Evolutionary conservation across 169 alveolate genomes (phyloP).

Genomic region (Fabrea salina): DNA sequence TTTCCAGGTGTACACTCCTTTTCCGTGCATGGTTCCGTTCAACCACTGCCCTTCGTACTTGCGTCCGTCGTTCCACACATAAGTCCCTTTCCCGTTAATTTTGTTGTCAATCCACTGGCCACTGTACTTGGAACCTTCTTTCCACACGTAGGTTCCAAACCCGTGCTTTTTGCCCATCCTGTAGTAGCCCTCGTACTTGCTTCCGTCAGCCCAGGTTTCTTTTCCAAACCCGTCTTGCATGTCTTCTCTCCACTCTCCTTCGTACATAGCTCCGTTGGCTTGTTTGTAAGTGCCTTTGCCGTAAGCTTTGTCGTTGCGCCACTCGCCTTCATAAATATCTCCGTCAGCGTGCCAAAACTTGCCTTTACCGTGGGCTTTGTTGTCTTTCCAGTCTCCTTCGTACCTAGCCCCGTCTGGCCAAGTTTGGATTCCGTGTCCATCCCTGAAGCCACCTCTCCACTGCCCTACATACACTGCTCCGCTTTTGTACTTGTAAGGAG

Average conservation of each 20-base stretch:
- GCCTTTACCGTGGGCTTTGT: conserved; percentile 64
- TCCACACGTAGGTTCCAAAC: conserved; percentile 43
- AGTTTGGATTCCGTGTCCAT: conserved; percentile 52
- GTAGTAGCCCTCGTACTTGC: conserved; percentile 55
- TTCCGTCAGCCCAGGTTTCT: conserved; percentile 65
- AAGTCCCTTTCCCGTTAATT: conserved; percentile 52
- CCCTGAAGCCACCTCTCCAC: conserved; percentile 62
- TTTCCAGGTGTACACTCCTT: conserved; percentile 49
- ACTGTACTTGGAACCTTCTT: not conserved
- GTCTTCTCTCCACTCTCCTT: conserved; percentile 71
- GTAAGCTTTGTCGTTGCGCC: conserved; percentile 64
- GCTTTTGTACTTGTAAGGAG: conserved; percentile 36
- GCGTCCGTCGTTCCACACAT: conserved; percentile 55
- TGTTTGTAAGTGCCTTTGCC: conserved; percentile 63
- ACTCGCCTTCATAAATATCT: conserved; percentile 62
- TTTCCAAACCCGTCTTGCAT: conserved; percentile 56
- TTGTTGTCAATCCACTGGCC: conserved; percentile 43
- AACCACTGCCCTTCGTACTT: conserved; percentile 49
- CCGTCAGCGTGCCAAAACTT: conserved; percentile 68
- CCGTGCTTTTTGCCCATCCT: conserved; percentile 48
- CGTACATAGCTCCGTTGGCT: conserved; percentile 61
- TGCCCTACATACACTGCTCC: conserved; percentile 66
- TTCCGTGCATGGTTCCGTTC: conserved; percentile 44
- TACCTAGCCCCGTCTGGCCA: conserved; percentile 67
- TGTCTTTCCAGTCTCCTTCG: conserved; percentile 56